phyloP scores from a whole-genome alignment of 2,329 filamentous ascomycete genomes.

The Escovopsis sp. region DNA sequence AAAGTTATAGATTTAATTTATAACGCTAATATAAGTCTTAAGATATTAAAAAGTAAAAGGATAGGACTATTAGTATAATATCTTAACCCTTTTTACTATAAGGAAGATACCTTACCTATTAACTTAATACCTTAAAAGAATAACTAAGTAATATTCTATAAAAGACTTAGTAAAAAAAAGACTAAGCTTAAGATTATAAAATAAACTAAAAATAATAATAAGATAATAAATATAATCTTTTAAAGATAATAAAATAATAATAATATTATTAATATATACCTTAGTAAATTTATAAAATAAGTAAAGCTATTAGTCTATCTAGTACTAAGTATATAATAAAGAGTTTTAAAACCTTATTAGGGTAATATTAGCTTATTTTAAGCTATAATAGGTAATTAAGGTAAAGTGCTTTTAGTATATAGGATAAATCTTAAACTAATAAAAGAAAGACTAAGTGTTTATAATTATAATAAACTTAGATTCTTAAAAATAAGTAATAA shows the following conservation, averaged over 20 bases:
- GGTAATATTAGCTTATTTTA: background rate
- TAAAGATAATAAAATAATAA: too few relatives aligned
- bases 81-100: background rate
- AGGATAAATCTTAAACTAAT: too few relatives aligned
- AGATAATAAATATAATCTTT: background rate
- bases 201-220: background rate
- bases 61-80: background rate
- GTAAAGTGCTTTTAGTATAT: background rate
- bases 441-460: background rate
- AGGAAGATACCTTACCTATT: too few relatives aligned
- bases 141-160: background rate
- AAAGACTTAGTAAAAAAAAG: background rate
- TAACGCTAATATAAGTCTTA: background rate
- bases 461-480: background rate
- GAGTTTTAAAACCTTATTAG: constrained; percentile 1
- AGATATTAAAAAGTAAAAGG: too few relatives aligned
- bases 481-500: too few relatives aligned
- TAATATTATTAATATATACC: background rate
- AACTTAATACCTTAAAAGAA: background rate
- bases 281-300: background rate
- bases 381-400: background rate
- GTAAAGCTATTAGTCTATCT: background rate
- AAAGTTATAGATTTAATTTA: background rate
- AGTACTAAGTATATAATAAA: background rate
- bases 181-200: background rate